Percentiles rank a stretch among this genome's conserved stretches.
These are phyloP conservation scores for Xylaria castorea DNA, from an alignment of 495 filamentous ascomycete species.

Conservation along the genomic window DNA sequence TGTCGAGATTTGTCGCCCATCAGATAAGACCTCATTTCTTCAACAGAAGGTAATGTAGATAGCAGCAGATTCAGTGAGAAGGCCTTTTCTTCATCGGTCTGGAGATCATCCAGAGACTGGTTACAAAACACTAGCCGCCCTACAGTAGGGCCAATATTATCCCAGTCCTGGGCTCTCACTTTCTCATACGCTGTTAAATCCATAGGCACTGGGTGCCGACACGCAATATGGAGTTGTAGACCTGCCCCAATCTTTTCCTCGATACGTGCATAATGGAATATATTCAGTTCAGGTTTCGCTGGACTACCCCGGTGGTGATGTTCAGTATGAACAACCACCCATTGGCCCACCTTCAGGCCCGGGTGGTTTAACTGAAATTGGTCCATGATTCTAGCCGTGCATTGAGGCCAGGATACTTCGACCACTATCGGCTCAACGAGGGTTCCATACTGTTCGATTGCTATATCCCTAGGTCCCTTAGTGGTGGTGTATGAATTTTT, in stretches of 20 bases:
- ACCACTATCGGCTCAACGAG: constrained; percentile 28
- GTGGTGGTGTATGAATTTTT: neutral
- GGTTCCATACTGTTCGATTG: neutral
- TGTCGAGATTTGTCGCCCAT: constrained; percentile 42
- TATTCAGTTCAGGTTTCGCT: neutral
- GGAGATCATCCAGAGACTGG: constrained; percentile 44
- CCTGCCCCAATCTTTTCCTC: neutral
- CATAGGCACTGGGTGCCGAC: constrained; percentile 27
- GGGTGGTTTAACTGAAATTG: neutral
- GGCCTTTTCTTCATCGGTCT: constrained; percentile 52
- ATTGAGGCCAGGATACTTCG: constrained; percentile 19
- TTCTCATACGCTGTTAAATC: neutral
- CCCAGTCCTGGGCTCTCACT: neutral
- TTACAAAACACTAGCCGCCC: constrained; percentile 41
- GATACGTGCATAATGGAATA: constrained; percentile 37
- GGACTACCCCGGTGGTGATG: neutral
- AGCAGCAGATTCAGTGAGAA: constrained; percentile 65
- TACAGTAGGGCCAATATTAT: neutral
- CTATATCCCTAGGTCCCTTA: neutral
- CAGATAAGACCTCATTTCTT: constrained; percentile 68
- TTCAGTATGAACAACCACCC: constrained; percentile 32
- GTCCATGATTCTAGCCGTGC: constrained; percentile 7
- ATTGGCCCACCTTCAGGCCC: constrained; percentile 28
- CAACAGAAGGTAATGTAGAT: constrained; percentile 70
- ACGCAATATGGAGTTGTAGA: constrained; percentile 28